Conservation (phyloP, 2,329 filamentous ascomycete species). For the Didymella lethalis region DNA sequence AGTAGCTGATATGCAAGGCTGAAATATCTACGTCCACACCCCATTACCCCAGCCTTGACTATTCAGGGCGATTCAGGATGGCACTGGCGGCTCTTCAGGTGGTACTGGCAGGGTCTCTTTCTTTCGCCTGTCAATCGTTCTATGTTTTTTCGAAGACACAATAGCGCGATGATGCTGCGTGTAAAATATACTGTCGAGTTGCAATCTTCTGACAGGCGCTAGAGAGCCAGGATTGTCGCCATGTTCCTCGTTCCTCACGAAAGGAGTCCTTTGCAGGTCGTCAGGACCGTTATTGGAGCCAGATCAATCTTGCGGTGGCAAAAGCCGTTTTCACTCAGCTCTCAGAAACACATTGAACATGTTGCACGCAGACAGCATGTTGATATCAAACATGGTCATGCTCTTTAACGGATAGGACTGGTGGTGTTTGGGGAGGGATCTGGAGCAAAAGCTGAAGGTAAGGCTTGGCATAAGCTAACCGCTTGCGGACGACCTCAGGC, state of each 20-base stretch:
- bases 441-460: too few relatives aligned
- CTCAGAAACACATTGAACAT: background rate
- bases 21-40: background rate
- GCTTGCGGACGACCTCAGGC: background rate
- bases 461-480: background rate
- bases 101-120: too few relatives aligned
- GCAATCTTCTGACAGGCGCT: too few relatives aligned
- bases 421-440: too few relatives aligned
- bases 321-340: too few relatives aligned
- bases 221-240: background rate
- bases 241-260: background rate
- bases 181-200: too few relatives aligned
- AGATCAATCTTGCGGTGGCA: background rate
- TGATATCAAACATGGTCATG: background rate
- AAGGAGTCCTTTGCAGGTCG: background rate
- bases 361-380: too few relatives aligned
- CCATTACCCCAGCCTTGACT: fast-evolving
- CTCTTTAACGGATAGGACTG: background rate
- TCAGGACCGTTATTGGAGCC: background rate
- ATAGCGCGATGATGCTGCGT: too few relatives aligned
- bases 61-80: background rate
- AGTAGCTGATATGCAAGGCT: background rate
- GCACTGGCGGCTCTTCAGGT: background rate
- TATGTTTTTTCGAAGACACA: too few relatives aligned
- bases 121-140: background rate